phyloP scores from a whole-genome alignment of 371 early-diverging fungal species.

The Sporodiniella umbellata region DNA sequence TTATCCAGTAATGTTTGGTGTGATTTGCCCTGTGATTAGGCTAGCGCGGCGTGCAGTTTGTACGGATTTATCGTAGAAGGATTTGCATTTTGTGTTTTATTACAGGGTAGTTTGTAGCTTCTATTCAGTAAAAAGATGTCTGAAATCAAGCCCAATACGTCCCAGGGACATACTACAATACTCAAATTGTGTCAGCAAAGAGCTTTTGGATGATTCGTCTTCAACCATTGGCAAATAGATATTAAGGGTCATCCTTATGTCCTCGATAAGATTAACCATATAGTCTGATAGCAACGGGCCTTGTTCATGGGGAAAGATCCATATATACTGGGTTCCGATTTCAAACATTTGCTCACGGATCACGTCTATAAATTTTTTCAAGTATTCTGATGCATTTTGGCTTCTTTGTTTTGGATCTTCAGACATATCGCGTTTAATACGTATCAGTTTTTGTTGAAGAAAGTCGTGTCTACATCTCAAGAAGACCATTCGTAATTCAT shows the following conservation, averaged over 20 bases:
- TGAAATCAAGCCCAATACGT: slow-evolving; percentile 77
- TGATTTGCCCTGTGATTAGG: too few relatives aligned
- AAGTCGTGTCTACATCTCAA: slow-evolving; percentile 68
- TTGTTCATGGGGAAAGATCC: slow-evolving; percentile 69
- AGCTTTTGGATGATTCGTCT: slow-evolving; percentile 63
- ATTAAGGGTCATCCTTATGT: slow-evolving; percentile 30
- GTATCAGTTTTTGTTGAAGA: slow-evolving; percentile 51
- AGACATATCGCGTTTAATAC: slow-evolving; percentile 25
- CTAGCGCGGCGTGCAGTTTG: too few relatives aligned
- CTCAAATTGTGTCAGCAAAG: slow-evolving; percentile 74
- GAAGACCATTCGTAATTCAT: slow-evolving; percentile 72
- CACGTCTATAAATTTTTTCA: slow-evolving; percentile 73
- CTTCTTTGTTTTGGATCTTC: slow-evolving; percentile 25
- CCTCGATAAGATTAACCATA: slow-evolving; percentile 42
- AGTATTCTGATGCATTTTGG: slow-evolving; percentile 59
- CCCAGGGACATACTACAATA: slow-evolving; percentile 82
- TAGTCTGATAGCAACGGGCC: slow-evolving; percentile 50
- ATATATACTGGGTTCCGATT: slow-evolving; percentile 77
- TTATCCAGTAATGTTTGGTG: too few relatives aligned
- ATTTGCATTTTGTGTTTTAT: not conserved
- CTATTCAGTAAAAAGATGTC: slow-evolving; percentile 46
- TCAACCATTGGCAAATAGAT: slow-evolving; percentile 49
- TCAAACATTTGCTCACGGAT: slow-evolving; percentile 80
- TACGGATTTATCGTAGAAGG: too few relatives aligned
- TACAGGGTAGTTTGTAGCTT: not conserved